Conservation (phyloP, 371 early-diverging fungal species). For the Mortierella sp. region DNA sequence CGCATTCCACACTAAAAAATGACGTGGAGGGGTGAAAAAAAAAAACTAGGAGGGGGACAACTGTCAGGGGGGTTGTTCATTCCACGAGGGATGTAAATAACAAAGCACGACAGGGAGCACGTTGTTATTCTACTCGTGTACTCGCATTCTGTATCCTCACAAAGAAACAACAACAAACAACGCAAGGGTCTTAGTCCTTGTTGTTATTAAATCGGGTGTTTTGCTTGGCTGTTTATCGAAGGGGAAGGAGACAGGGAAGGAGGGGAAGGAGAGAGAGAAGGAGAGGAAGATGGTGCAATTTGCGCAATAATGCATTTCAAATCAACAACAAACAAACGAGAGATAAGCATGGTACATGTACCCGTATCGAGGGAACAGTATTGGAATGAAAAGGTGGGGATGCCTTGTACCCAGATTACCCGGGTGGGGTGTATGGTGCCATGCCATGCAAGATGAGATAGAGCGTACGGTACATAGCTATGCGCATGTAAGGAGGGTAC, state of each 20-base stretch:
- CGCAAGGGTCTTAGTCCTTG: not conserved
- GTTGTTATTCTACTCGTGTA: slow-evolving; percentile 5
- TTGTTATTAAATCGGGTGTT: not conserved
- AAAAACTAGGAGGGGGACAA: no score
- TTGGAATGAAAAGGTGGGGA: not conserved
- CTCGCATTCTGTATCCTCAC: not conserved
- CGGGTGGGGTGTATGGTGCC: not conserved
- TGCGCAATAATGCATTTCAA: not conserved
- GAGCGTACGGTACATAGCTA: not conserved
- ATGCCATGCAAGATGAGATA: not conserved
- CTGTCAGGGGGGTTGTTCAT: not conserved
- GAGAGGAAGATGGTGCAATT: not conserved
- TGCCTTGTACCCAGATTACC: not conserved
- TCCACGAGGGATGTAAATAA: not conserved
- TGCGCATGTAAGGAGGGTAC: not conserved
- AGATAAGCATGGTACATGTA: not conserved
- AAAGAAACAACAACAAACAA: not conserved
- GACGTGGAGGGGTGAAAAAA: not conserved
- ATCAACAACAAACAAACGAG: not conserved
- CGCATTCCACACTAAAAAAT: not conserved
- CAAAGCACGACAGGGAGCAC: not conserved
- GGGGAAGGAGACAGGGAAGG: not conserved
- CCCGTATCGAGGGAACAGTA: not conserved
- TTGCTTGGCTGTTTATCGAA: not conserved
- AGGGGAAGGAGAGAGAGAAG: not conserved